Base-by-base conservation (phyloP, 2,329 filamentous ascomycete species). In the Colletotrichum cordylinicola region DNA sequence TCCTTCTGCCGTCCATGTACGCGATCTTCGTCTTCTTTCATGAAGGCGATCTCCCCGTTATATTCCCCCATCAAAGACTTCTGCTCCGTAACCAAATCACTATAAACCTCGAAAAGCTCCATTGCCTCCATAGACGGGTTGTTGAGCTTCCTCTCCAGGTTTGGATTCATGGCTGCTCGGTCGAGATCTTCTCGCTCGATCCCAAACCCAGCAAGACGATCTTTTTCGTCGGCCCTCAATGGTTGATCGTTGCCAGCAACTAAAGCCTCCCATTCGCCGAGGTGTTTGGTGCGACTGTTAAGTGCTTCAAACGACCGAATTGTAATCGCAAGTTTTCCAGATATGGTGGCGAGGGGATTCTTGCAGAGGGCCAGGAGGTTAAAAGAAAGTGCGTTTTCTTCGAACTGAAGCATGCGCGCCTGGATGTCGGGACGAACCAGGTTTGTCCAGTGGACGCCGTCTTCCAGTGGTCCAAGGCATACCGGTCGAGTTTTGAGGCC, bases 341-440 rank as follows among this genome's bases (percentile, higher is more conserved):
- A 87, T 13, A 92, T 85, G 4, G 84, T 82, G 15, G 85, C 80
- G 2, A 94, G 83, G 0, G 94, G 93, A 73, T 93, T 94, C 73
- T 91, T 90, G 77, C 93, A 94, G 3, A 98, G 85, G 29, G 95
- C 93, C 65, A 98, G 88, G 48, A 98, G 90, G 77, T 92, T 96
- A 85, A 95, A 98, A n/a, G 93, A 90, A 35, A 95, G 89, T 68
- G 92, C 89, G 13, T 89, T 91, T 39, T 91, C 92, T 77, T 91
- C 90, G 77, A 93, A 92, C 76, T 91, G 89, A 10, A 88, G 84
- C 90, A 98, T 96, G 60, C 94, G 90, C 2, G 88, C 86, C 67
- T 91, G 85, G 70, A 98, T 93, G 10, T 93, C 90, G 1, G 91
- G 90, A 67, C 88, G 89, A 1, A 92, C 94, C 8, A 93, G 83